A percentile compares a stretch with the other conserved stretches of the same genome.
Evolutionary conservation across 2,329 filamentous ascomycete genomes (phyloP).

Genomic region (Paraconiothyrium sp.): DNA sequence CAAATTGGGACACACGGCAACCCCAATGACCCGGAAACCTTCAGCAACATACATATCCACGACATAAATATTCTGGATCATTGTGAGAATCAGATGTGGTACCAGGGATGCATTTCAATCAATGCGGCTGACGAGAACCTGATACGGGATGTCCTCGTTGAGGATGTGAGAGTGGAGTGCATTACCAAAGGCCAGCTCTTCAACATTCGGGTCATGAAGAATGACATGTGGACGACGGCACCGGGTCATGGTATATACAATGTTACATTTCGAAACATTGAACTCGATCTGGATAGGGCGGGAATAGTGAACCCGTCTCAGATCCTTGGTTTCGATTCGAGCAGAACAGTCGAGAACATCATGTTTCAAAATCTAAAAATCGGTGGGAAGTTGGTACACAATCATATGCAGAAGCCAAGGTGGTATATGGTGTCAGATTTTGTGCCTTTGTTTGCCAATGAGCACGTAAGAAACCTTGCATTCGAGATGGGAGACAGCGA

Average conservation of each 20-base stretch:
- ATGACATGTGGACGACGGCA: slow-evolving; percentile 47
- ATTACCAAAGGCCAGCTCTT: slow-evolving; percentile 45
- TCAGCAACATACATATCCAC: slow-evolving; percentile 38
- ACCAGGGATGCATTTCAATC: slow-evolving; percentile 50
- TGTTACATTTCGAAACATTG: slow-evolving; percentile 23
- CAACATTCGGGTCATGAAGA: slow-evolving; percentile 49
- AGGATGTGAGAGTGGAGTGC: slow-evolving; percentile 45
- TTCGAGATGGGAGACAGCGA: not conserved
- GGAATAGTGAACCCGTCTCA: slow-evolving; percentile 5
- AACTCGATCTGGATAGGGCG: not conserved
- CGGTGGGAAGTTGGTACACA: not conserved
- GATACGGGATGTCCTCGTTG: slow-evolving; percentile 38
- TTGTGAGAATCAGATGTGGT: slow-evolving; percentile 46
- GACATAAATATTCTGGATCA: slow-evolving; percentile 53
- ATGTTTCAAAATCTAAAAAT: slow-evolving; percentile 10
- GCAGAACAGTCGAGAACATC: slow-evolving; percentile 1
- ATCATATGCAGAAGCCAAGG: slow-evolving; percentile 8
- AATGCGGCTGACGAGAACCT: slow-evolving; percentile 48
- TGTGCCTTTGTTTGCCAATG: slow-evolving; percentile 9
- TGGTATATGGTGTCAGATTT: slow-evolving; percentile 11
- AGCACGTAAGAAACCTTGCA: slow-evolving; percentile 7
- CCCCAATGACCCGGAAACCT: slow-evolving; percentile 43
- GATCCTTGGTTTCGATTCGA: slow-evolving; percentile 6
- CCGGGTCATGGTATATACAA: slow-evolving; percentile 46
- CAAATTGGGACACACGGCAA: slow-evolving; percentile 52